A percentile compares a stretch with the other conserved stretches of the same genome.
Evolutionary conservation across 305 asterid species (phyloP).

Genomic region (Coffea humblotiana): DNA sequence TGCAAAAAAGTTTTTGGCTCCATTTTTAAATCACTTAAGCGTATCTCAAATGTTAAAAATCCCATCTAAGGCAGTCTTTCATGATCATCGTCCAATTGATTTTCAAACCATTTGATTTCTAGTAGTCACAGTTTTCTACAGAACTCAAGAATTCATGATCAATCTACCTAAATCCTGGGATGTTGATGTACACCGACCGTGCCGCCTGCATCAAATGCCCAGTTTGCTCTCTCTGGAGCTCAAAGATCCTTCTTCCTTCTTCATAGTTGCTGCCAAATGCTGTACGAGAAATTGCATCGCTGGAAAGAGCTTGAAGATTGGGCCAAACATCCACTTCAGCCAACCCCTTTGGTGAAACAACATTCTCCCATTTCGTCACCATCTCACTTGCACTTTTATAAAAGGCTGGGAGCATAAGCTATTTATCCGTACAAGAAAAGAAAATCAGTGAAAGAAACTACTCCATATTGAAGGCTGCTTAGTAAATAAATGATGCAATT

Average conservation of each 20-base stretch:
- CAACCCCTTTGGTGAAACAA: conserved; percentile 21
- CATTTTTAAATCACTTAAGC: too few relatives aligned
- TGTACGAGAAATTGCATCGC: conserved; percentile 51
- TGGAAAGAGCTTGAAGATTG: conserved; percentile 29
- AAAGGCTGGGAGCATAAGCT: conserved; percentile 58
- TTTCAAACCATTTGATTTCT: too few relatives aligned
- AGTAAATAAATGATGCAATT: too few relatives aligned
- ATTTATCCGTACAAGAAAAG: not conserved
- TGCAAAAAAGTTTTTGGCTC: too few relatives aligned
- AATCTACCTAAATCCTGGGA: conserved; percentile 50
- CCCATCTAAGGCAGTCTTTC: too few relatives aligned
- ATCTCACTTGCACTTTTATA: conserved; percentile 40
- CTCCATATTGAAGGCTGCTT: too few relatives aligned
- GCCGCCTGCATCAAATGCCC: conserved; percentile 1
- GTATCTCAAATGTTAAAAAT: too few relatives aligned
- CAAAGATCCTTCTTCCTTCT: conserved; percentile 51
- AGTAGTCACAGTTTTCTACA: too few relatives aligned
- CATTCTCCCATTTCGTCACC: conserved; percentile 44
- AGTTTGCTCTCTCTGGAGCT: conserved; percentile 47
- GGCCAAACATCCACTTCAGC: conserved; percentile 55
- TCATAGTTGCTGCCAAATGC: conserved; percentile 53
- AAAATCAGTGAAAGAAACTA: too few relatives aligned
- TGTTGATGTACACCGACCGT: conserved; percentile 33
- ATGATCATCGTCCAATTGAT: too few relatives aligned
- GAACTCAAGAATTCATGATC: too few relatives aligned